A percentile compares a stretch with the other conserved stretches of the same genome.
Evolutionary conservation across 2,329 filamentous ascomycete genomes (phyloP).

Genomic region (Sarocladiaceae sp.): DNA sequence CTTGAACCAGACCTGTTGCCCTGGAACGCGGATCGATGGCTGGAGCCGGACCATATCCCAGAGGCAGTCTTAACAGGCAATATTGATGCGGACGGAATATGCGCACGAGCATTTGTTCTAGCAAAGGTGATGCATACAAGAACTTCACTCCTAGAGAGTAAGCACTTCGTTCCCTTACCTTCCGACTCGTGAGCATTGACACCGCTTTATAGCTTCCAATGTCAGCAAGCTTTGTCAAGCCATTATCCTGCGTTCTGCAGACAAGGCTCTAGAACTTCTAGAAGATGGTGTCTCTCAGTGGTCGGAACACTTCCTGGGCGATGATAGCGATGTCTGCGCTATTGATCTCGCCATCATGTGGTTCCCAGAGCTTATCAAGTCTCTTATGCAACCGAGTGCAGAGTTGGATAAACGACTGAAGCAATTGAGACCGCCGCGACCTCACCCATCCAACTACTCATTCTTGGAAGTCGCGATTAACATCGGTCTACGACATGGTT

Average conservation of each 20-base stretch:
- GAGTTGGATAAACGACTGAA: not conserved
- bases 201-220: not conserved
- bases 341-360: conserved; percentile 5
- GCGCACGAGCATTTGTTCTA: not conserved
- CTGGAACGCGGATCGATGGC: conserved; percentile 1
- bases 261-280: not conserved
- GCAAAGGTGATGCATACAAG: not conserved
- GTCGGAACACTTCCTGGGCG: not conserved
- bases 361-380: conserved; percentile 4
- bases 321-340: not conserved
- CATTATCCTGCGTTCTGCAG: not conserved
- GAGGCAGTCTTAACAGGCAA: not conserved
- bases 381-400: not conserved
- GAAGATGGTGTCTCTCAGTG: conserved; percentile 1
- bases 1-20: not conserved
- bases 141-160: not conserved
- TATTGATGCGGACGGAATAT: not conserved
- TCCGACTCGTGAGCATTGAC: not conserved
- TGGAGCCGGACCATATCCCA: not conserved
- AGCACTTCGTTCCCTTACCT: not conserved
- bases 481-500: not conserved
- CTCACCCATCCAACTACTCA: not conserved
- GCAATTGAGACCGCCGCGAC: not conserved
- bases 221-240: not conserved
- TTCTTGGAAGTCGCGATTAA: conserved; percentile 4